Evolutionary conservation across 2,329 filamentous ascomycete species (phyloP), one percentile per base, ranked within the genome.

Genomic region (Fusarium temperatum): DNA sequence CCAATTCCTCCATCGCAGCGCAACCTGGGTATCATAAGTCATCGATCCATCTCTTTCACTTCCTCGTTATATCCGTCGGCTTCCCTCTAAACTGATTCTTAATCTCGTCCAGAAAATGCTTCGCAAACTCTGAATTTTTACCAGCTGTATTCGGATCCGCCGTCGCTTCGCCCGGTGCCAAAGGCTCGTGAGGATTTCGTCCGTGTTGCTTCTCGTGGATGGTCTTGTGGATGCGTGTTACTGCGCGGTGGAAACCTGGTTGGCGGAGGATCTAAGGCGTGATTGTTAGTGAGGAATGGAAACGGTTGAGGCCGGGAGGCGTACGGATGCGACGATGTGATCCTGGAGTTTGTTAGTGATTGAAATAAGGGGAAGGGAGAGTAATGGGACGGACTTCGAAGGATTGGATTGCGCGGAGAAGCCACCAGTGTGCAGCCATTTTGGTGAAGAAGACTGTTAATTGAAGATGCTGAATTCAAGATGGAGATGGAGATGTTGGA

Each of bases 151-250:
- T 79, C 1, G 82, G 82, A 24, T 86, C 79, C 44, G 81, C 81
- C 80, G 87, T 88, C 6, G 88, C 88, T 75, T 89, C 85, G 50
- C 88, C 88, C 3, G 83, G 86, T 1, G 83, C 82, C 15, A 89
- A 70, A 12, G 87, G 87, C 57, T 88, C 86, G 70, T 84, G 81
- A 0, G 87, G 87, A 60, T 87, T 82, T 30, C 86, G 84, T 15
- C 88, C 88, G 69, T 89, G 72, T 50, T 83, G 82, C 24, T 80
- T 78, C 68, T 89, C 86, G 74, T 89, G 80, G 42, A 89, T 83
- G 8, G 78, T 81, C 20, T 84, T 83, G 66, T 89, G 87, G 39
- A 89, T 86, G n/a, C 84, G 82, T 13, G 85, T 85, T 44, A 89
- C 88, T 8, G 83, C 84, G 68, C 84, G 84, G 70, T 89, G 87